A percentile compares a stretch with the other conserved stretches of the same genome.
phyloP scores from a whole-genome alignment of 805 yeast genomes.

The Teunomyces gatunensis region DNA sequence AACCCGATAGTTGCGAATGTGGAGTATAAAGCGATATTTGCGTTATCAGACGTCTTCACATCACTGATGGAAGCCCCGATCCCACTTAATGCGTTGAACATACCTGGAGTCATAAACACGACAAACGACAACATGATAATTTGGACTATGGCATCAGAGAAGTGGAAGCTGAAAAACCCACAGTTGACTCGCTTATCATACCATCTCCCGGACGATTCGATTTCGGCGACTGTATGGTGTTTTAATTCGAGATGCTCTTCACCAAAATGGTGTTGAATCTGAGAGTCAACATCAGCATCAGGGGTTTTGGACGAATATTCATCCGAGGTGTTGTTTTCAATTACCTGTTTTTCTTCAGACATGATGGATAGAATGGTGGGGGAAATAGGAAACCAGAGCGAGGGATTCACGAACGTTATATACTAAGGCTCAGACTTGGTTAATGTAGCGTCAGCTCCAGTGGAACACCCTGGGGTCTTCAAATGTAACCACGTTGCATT shows the following conservation, averaged over 20 bases:
- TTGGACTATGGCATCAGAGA: conserved; percentile 40
- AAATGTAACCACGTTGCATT: conserved; percentile 1
- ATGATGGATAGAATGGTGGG: background rate
- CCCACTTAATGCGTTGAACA: conserved; percentile 51
- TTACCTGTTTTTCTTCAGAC: conserved; percentile 7
- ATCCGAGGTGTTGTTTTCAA: conserved; percentile 7
- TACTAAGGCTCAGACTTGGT: background rate
- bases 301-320: conserved; percentile 5
- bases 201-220: conserved; percentile 39
- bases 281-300: background rate
- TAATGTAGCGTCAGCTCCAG: background rate
- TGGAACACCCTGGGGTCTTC: background rate
- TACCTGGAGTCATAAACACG: conserved; percentile 51
- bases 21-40: conserved; percentile 51
- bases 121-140: conserved; percentile 46
- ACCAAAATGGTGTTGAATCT: conserved; percentile 1
- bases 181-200: conserved; percentile 25
- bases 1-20: conserved; percentile 59
- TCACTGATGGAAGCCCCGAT: conserved; percentile 44
- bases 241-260: conserved; percentile 19
- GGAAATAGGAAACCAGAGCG: background rate
- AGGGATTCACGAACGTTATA: background rate
- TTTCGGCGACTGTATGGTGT: conserved; percentile 26
- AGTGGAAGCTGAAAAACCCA: conserved; percentile 18
- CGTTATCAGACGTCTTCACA: conserved; percentile 42